Percentiles rank a stretch among this genome's conserved stretches.
phyloP scores from a whole-genome alignment of 352 stramenopile species.

The Phytophthora tentaculata region DNA sequence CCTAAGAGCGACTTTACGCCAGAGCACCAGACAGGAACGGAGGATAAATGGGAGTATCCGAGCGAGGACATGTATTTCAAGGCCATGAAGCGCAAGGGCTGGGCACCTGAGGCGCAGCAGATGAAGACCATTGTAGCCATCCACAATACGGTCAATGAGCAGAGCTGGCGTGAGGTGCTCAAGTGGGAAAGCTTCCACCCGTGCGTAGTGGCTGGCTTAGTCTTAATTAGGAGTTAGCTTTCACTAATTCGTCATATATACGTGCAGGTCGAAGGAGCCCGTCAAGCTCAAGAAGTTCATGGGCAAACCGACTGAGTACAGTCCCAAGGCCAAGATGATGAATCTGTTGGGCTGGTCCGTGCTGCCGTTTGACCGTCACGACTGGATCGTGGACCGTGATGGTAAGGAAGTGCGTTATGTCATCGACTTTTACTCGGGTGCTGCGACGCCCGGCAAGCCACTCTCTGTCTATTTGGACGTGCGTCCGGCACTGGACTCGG shows the following conservation, averaged over 20 bases:
- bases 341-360: slow-evolving; percentile 89
- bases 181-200: slow-evolving; percentile 90
- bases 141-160: slow-evolving; percentile 98
- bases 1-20: slow-evolving; percentile 92
- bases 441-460: slow-evolving; percentile 73
- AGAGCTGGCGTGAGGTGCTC: slow-evolving; percentile 94
- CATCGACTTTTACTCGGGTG: slow-evolving; percentile 99
- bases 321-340: slow-evolving; percentile 94
- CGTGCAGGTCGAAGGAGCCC: slow-evolving; percentile 39
- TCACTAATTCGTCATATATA: neutral
- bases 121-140: slow-evolving; percentile 97
- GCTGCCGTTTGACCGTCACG: slow-evolving; percentile 97
- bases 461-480: slow-evolving; percentile 97
- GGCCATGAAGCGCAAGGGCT: slow-evolving; percentile 97
- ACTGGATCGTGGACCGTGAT: slow-evolving; percentile 96
- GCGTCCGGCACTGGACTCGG: slow-evolving; percentile 94
- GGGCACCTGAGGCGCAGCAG: slow-evolving; percentile 89
- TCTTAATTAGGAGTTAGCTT: neutral
- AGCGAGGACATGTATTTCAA: slow-evolving; percentile 98
- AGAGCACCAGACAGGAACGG: slow-evolving; percentile 54
- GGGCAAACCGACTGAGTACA: slow-evolving; percentile 94
- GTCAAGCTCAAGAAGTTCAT: slow-evolving; percentile 95
- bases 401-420: slow-evolving; percentile 96
- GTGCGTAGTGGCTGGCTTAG: slow-evolving; percentile 30
- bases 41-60: slow-evolving; percentile 96